A percentile compares a stretch with the other conserved stretches of the same genome.
phyloP scores from a whole-genome alignment of 345 rosid genomes.

The Crucihimalaya himalaica region DNA sequence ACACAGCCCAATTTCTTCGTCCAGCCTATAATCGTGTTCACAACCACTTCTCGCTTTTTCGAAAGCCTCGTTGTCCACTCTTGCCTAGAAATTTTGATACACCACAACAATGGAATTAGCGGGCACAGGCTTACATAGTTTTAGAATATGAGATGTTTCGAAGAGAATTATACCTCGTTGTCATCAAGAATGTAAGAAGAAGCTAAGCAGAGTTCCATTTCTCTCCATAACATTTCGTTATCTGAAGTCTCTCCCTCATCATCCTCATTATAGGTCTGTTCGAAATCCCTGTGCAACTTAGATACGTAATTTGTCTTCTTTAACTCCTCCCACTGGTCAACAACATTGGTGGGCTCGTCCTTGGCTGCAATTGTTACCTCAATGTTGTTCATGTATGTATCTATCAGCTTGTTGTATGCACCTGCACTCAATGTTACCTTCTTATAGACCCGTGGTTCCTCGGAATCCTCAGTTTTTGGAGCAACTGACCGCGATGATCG shows the following conservation, averaged over 20 bases:
- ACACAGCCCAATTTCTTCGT: slow-evolving; percentile 81
- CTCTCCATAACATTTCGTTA: slow-evolving; percentile 80
- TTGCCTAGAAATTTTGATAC: slow-evolving; percentile 43
- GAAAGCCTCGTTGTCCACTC: slow-evolving; percentile 43
- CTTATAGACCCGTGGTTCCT: slow-evolving; percentile 43
- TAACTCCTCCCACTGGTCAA: slow-evolving; percentile 75
- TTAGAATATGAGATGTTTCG: not conserved
- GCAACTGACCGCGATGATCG: slow-evolving; percentile 18
- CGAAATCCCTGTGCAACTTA: slow-evolving; percentile 37
- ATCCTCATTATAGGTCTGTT: slow-evolving; percentile 38
- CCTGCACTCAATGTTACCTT: slow-evolving; percentile 66
- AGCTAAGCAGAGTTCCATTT: slow-evolving; percentile 82
- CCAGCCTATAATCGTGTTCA: slow-evolving; percentile 59
- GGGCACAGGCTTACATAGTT: not conserved
- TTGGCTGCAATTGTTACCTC: slow-evolving; percentile 56
- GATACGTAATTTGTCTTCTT: slow-evolving; percentile 46
- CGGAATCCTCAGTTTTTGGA: slow-evolving; percentile 32
- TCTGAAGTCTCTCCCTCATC: slow-evolving; percentile 74
- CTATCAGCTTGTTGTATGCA: slow-evolving; percentile 70
- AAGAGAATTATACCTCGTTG: slow-evolving; percentile 56
- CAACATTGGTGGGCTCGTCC: slow-evolving; percentile 52
- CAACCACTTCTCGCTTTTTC: slow-evolving; percentile 51
- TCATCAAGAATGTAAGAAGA: slow-evolving; percentile 73
- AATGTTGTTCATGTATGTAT: slow-evolving; percentile 73
- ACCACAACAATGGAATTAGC: not conserved